phyloP scores from a whole-genome alignment of 2,329 filamentous ascomycete species.

The Phyllosticta citribraziliensis region DNA sequence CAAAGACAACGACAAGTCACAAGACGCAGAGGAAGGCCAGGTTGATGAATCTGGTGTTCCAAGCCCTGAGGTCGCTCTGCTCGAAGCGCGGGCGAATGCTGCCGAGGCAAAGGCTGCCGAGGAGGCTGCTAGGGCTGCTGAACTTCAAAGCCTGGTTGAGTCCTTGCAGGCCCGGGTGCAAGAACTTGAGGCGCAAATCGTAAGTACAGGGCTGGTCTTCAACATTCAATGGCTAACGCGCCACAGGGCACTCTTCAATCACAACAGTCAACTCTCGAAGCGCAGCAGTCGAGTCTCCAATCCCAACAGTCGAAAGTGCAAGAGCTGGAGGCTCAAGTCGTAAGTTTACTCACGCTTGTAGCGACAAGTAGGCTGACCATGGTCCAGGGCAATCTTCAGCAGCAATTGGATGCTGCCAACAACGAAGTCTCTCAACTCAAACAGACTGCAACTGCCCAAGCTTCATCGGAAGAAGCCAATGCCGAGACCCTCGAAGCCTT shows the following conservation, averaged over 20 bases:
- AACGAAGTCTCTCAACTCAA: conserved; percentile 23
- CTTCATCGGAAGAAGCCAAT: background rate
- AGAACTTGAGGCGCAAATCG: conserved; percentile 53
- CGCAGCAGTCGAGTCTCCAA: conserved; percentile 30
- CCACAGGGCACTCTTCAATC: conserved; percentile 15
- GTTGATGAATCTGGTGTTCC: conserved; percentile 3
- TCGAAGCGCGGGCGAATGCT: conserved; percentile 23
- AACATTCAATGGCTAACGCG: background rate
- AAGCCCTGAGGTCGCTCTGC: conserved; percentile 17
- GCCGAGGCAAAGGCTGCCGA: conserved; percentile 32
- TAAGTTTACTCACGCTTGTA: conserved; percentile 16
- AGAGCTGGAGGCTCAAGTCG: conserved; percentile 53
- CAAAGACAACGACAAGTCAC: conserved; percentile 1
- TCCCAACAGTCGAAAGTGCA: conserved; percentile 41
- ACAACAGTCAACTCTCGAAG: background rate
- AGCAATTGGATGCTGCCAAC: conserved; percentile 26
- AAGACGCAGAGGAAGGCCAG: conserved; percentile 29
- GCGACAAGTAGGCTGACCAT: conserved; percentile 11
- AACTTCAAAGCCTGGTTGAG: conserved; percentile 31
- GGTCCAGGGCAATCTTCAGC: conserved; percentile 29
- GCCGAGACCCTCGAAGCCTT: conserved; percentile 12
- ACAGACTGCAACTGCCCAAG: background rate
- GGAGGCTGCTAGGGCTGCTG: conserved; percentile 27
- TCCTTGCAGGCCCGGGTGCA: conserved; percentile 51
- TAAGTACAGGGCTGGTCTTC: conserved; percentile 16